Evolutionary conservation across 2,329 filamentous ascomycete genomes (phyloP).

Genomic region (Niveomyces coronatus): DNA sequence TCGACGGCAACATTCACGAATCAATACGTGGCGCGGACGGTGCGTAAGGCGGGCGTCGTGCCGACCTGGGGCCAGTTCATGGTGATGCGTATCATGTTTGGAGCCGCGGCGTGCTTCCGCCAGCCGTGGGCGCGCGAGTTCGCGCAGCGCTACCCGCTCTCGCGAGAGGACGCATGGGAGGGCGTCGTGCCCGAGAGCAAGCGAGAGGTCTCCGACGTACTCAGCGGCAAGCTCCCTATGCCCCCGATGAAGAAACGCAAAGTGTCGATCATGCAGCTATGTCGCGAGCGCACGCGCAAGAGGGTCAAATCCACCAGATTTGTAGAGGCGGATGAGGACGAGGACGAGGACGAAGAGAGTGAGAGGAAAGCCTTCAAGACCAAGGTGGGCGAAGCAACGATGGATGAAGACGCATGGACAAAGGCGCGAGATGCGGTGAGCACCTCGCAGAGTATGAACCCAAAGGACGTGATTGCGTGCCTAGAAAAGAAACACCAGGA

Average conservation of each 20-base stretch:
- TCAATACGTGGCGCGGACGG: neutral
- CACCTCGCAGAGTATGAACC: neutral
- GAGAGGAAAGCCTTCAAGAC: neutral
- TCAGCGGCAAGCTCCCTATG: neutral
- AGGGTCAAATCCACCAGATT: neutral
- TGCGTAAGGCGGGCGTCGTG: neutral
- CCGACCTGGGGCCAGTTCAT: conserved; percentile 6
- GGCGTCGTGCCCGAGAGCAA: neutral
- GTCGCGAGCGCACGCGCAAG: neutral
- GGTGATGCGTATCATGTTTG: conserved; percentile 7
- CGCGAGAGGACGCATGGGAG: neutral
- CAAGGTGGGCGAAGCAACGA: neutral
- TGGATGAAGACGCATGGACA: neutral
- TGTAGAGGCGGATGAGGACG: neutral
- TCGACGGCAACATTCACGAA: neutral
- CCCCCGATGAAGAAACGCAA: neutral
- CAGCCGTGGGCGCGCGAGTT: neutral
- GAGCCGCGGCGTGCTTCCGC: conserved; percentile 3
- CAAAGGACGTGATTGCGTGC: neutral
- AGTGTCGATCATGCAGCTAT: neutral
- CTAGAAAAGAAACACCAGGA: neutral
- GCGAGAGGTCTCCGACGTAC: neutral
- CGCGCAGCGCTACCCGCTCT: neutral
- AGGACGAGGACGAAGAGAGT: neutral
- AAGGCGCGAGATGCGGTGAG: neutral